phyloP scores from a whole-genome alignment of 306 rosid genomes.

The Cyamopsis tetragonoloba region DNA sequence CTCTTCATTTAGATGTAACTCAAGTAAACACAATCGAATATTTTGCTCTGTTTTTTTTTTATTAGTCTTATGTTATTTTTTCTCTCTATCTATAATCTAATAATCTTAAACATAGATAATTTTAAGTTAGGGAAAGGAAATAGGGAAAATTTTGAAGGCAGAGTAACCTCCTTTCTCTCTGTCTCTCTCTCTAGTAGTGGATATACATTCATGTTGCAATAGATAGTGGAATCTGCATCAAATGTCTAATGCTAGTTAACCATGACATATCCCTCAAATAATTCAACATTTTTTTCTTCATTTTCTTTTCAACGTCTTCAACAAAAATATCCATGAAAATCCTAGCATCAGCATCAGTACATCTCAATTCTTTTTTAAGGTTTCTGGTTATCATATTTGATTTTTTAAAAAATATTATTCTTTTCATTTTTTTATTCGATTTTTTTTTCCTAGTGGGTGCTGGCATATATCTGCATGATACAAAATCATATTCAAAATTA shows the following conservation, averaged over 20 bases:
- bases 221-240: constrained; percentile 30
- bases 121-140: neutral
- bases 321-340: neutral
- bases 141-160: neutral
- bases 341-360: neutral
- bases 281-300: neutral
- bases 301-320: neutral
- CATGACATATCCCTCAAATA: neutral
- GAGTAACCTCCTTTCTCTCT: neutral
- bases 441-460: constrained; percentile 1
- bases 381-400: too few relatives aligned
- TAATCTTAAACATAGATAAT: neutral
- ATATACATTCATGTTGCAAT: constrained; percentile 36
- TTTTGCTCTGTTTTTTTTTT: too few relatives aligned
- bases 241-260: constrained; percentile 28
- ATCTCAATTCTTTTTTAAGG: too few relatives aligned
- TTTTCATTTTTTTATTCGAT: neutral
- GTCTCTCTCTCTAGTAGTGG: constrained; percentile 21
- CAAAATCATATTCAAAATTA: constrained; percentile 18
- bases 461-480: constrained; percentile 8
- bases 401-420: too few relatives aligned
- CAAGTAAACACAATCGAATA: too few relatives aligned
- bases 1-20: too few relatives aligned
- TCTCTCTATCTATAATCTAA: neutral
- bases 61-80: too few relatives aligned